Conservation (phyloP, 2,329 filamentous ascomycete genomes). For the Xylaria sp. region DNA sequence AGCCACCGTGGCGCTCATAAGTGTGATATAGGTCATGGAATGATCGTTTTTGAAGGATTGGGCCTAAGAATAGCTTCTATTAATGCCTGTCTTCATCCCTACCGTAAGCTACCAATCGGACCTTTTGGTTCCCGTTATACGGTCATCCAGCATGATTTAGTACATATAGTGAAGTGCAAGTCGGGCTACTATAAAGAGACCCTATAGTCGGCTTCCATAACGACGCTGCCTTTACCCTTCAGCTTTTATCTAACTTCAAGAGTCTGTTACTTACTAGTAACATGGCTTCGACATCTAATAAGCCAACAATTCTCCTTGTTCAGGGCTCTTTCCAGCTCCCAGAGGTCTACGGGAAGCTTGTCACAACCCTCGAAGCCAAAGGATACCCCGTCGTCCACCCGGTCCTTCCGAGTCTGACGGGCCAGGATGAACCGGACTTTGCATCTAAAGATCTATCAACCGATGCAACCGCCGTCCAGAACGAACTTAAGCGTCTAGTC, state of each 20-base stretch:
- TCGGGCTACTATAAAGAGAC: background rate
- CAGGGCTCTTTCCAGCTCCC: conserved; percentile 5
- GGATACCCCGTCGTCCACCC: background rate
- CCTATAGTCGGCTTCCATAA: background rate
- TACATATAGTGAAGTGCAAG: background rate
- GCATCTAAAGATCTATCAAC: conserved; percentile 4
- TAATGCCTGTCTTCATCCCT: no score
- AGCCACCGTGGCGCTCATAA: no score
- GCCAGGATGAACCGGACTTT: background rate
- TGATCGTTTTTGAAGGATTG: no score
- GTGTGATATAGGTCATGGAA: no score
- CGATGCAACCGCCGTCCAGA: background rate
- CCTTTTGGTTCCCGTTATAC: no score
- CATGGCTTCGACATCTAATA: background rate
- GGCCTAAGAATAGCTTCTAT: no score
- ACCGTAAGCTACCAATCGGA: no score
- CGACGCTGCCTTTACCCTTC: background rate
- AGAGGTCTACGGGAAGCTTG: conserved; percentile 2
- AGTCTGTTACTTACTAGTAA: background rate
- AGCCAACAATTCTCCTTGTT: background rate
- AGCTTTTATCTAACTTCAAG: background rate
- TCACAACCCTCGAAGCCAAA: conserved; percentile 1
- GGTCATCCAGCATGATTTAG: no score
- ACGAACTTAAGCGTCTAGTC: background rate
- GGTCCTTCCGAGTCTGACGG: background rate